Base-by-base conservation (phyloP, 805 yeast species). In the Teunomyces lycoperdinae region DNA sequence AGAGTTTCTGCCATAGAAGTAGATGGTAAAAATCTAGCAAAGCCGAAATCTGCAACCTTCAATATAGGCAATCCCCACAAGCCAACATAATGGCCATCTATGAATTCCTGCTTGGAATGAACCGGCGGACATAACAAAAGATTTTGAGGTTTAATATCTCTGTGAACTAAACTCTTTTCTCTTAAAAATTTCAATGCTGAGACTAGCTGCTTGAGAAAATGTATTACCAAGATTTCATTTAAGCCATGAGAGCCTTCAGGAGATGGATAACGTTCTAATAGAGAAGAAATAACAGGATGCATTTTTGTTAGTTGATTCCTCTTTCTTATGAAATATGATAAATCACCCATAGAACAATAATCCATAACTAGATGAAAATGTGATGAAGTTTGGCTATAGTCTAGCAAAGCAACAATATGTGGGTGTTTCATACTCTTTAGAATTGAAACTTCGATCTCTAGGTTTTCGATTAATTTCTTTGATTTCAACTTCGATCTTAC, bases 21-120 rank as follows among this genome's bases (percentile, higher is more conserved):
- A 43, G 87, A 83, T 5, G 99, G 99, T 58, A 94, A 75, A 62
- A 91, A 88, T 52, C 98, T 77, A 4, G 99, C 99, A 71, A 94
- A 94, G 0, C 99, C 99, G 68, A 94, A 94, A 70, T 94, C 99
- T 9, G 99, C 99, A 50, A 94, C 84, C 66, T 92, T 92, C 53
- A 94, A 75, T 8, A 91, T 79, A 1, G 99, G 99, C 51, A 94
- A 73, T 57, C 89, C 95, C 83, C 92, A 87, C 49, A 85, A 70
- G 0, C 98, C 98, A 4, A 81, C 83, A 66, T 74, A 87, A 2
- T 84, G 78, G 3, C 61, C 68, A 3, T 76, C 75, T 42, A 75
- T 75, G 53, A 88, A 87, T 27, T 79, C 84, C 14, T 70, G 69
- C 47, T 77, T 74, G 11, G 91, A 77, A 55, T 83, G 85, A 2